Evolutionary conservation across 176 grass and related monocot genomes (phyloP), one percentile per base, ranked within the genome.

Genomic region (Tillandsia leiboldiana): DNA sequence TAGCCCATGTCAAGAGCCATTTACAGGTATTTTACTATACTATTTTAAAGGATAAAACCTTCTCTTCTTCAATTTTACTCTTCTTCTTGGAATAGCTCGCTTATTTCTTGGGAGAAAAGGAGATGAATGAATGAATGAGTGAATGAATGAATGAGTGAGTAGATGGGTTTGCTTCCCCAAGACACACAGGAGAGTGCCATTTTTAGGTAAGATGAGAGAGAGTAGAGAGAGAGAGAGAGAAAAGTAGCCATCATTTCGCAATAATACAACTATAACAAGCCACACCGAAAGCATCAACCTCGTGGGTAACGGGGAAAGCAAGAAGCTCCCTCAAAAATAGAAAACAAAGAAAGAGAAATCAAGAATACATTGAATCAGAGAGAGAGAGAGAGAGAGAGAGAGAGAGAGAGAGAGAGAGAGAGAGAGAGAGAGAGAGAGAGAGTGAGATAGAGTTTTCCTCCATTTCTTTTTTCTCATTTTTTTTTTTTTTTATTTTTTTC

Each of bases 1-100:
- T 84, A 50, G 82, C 82, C 42, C 82, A 84, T 84, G 82, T 84
- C 65, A 84, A 84, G 74, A 79, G 76, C 56, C 82, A 84, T 48
- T 71, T 84, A 64, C 82, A 84, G 82, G 82, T 84, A 51, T 12
- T 70, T 42, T 42, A 42, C 7, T 42, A 42, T 42, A 42, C 33
- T 42, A 7, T 42, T 42, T 42, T 42, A 42, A 42, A 11, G 12
- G 9, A 49, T 13, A 51, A 65, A 58, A 51, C 42, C 26, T 49
- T 52, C 24, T 20, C 23, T 29, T 2, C 11, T 3, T 48, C 62
- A 49, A 15, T 67, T 51, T 49, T 15, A 48, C 62, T 48, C 50
- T 54, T 63, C 49, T 28, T 66, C 50, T 51, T 4, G 10, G 4
- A 18, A 3, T 26, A 42, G 12, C 29, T 15, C 15, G 12, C 29